Conservation (phyloP, 2,329 filamentous ascomycete species). For the Albifimbria verrucaria region DNA sequence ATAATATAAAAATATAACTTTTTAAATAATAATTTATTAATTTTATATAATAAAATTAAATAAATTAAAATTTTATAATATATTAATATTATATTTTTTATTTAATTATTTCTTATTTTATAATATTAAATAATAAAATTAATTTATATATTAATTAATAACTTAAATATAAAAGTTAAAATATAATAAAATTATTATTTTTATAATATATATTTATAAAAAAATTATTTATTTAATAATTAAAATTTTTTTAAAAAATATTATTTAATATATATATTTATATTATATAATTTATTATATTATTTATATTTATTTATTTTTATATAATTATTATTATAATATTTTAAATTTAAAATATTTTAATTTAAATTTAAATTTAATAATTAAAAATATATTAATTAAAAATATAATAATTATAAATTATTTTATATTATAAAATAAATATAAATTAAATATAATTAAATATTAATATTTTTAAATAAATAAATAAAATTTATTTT, state of each 20-base stretch:
- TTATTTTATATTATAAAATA: neutral
- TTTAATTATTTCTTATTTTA: neutral
- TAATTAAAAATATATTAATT: neutral
- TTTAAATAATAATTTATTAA: too few relatives aligned
- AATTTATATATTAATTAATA: neutral
- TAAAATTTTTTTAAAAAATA: too few relatives aligned
- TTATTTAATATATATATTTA: neutral
- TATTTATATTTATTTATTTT: neutral
- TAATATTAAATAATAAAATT: neutral
- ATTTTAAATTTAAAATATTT: neutral
- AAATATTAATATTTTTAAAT: slow-evolving; percentile 3
- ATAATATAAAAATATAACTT: too few relatives aligned
- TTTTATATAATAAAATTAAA: too few relatives aligned
- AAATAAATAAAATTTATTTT: neutral
- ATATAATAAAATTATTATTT: slow-evolving; percentile 1
- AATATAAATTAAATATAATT: slow-evolving; percentile 4
- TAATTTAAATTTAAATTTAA: neutral
- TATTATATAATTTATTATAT: slow-evolving; percentile 4
- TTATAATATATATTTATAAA: slow-evolving; percentile 1
- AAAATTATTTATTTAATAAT: too few relatives aligned
- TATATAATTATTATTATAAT: slow-evolving; percentile 1
- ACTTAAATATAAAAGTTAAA: slow-evolving; percentile 2
- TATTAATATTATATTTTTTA: neutral
- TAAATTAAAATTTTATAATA: too few relatives aligned
- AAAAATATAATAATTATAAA: neutral